Evolutionary conservation across 2,329 filamentous ascomycete genomes (phyloP).

Genomic region (Neophaeococcomyces aloes): DNA sequence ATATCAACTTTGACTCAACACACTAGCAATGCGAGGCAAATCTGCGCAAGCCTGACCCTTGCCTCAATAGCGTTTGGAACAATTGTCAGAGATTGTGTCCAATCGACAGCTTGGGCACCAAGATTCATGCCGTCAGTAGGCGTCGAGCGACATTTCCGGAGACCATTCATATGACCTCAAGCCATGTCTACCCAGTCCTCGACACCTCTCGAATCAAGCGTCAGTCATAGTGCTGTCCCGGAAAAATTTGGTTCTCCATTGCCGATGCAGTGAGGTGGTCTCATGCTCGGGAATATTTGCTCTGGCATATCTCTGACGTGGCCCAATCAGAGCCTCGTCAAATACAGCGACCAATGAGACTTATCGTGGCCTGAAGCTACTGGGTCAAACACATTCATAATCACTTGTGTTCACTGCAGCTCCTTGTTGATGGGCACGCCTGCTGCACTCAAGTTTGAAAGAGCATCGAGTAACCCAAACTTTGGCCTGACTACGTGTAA

Average conservation of each 20-base stretch:
- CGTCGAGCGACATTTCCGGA: not conserved
- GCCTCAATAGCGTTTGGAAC: not conserved
- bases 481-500: not conserved
- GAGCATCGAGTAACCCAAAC: slow-evolving; percentile 2
- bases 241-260: slow-evolving; percentile 4
- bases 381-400: slow-evolving; percentile 10
- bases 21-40: not conserved
- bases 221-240: slow-evolving; percentile 5
- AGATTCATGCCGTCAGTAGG: not conserved
- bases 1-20: not conserved
- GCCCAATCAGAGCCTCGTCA: slow-evolving; percentile 13
- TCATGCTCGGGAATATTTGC: slow-evolving; percentile 15
- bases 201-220: slow-evolving; percentile 2
- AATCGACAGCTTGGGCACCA: not conserved
- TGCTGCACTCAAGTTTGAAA: slow-evolving; percentile 1
- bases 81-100: not conserved
- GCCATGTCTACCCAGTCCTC: slow-evolving; percentile 1
- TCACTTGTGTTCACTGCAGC: slow-evolving; percentile 11
- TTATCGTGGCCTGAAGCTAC: slow-evolving; percentile 9
- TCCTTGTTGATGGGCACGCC: slow-evolving; percentile 1
- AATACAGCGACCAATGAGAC: slow-evolving; percentile 4
- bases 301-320: slow-evolving; percentile 11
- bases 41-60: not conserved
- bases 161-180: slow-evolving; percentile 1
- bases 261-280: slow-evolving; percentile 8